Percentiles rank a stretch among this genome's conserved stretches.
Conservation (phyloP, 768 basidiomycete species). For the Pulveroboletus sp. region DNA sequence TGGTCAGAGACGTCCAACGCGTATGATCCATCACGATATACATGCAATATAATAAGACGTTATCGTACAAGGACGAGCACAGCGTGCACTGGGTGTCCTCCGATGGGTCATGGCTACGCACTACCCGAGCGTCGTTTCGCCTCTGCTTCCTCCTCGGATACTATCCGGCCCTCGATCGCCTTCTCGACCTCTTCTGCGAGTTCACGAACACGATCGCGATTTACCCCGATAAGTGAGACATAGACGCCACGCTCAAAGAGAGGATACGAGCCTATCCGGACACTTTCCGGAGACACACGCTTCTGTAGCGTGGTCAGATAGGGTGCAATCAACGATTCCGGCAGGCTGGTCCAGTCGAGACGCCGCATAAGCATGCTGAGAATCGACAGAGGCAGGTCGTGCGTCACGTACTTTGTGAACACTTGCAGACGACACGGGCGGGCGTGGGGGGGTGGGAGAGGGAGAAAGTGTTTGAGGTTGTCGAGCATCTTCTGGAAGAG, state of each 20-base stretch:
- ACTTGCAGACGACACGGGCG: conserved; percentile 79
- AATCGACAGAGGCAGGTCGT: not conserved
- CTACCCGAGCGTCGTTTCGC: conserved; percentile 38
- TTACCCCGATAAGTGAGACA: conserved; percentile 52
- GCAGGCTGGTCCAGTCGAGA: conserved; percentile 34
- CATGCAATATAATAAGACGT: not conserved
- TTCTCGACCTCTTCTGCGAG: conserved; percentile 60
- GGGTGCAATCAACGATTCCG: conserved; percentile 85
- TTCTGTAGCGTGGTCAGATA: conserved; percentile 76
- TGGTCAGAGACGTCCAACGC: not conserved
- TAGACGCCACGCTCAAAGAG: conserved; percentile 56
- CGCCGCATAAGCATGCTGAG: not conserved
- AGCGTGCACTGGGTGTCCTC: not conserved
- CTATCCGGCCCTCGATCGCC: conserved; percentile 52
- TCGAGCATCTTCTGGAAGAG: conserved; percentile 81
- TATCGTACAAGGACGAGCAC: not conserved
- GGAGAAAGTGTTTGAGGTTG: conserved; percentile 65
- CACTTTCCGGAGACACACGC: conserved; percentile 65
- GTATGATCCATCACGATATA: not conserved
- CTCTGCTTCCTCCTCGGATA: conserved; percentile 62
- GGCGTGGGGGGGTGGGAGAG: conserved; percentile 69
- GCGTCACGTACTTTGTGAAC: conserved; percentile 61
- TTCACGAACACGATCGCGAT: conserved; percentile 44
- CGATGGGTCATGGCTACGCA: not conserved
- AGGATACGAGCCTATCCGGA: conserved; percentile 81